Evolutionary conservation across 2,329 filamentous ascomycete species (phyloP).

Genomic region (Paradendryphiella salina): DNA sequence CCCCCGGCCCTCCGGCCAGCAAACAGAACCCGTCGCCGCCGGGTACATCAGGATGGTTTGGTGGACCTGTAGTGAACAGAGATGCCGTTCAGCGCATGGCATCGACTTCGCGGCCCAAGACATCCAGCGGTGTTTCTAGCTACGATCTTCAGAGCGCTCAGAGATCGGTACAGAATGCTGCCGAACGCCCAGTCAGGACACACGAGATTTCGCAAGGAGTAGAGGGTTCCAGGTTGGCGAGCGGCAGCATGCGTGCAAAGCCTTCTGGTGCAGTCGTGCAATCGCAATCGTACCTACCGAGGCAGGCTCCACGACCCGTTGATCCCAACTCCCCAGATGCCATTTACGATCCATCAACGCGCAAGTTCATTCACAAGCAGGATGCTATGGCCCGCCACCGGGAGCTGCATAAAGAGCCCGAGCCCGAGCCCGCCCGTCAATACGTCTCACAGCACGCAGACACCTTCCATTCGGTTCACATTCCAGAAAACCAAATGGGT

Average conservation of each 20-base stretch:
- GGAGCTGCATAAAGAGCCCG: conserved; percentile 34
- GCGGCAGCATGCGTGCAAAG: conserved; percentile 58
- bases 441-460: conserved; percentile 28
- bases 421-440: conserved; percentile 26
- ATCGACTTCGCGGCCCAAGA: conserved; percentile 34
- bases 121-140: conserved; percentile 26
- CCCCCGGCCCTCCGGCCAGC: conserved; percentile 37
- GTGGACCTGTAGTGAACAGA: conserved; percentile 42
- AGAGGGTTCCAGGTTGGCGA: conserved; percentile 49
- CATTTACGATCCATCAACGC: conserved; percentile 45
- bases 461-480: conserved; percentile 15
- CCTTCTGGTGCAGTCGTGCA: conserved; percentile 55
- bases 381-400: conserved; percentile 42
- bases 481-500: conserved; percentile 11
- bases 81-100: conserved; percentile 36
- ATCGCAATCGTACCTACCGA: conserved; percentile 21
- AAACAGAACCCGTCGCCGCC: conserved; percentile 16
- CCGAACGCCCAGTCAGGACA: conserved; percentile 49
- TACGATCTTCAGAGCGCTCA: conserved; percentile 31
- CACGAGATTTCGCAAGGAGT: conserved; percentile 40
- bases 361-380: conserved; percentile 45
- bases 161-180: conserved; percentile 43
- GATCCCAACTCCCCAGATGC: conserved; percentile 45
- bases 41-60: conserved; percentile 46
- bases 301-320: conserved; percentile 28